A percentile compares a stretch with the other conserved stretches of the same genome.
These are phyloP conservation scores for Sindora glabra DNA, from an alignment of 306 rosid species.

Conservation along the genomic window DNA sequence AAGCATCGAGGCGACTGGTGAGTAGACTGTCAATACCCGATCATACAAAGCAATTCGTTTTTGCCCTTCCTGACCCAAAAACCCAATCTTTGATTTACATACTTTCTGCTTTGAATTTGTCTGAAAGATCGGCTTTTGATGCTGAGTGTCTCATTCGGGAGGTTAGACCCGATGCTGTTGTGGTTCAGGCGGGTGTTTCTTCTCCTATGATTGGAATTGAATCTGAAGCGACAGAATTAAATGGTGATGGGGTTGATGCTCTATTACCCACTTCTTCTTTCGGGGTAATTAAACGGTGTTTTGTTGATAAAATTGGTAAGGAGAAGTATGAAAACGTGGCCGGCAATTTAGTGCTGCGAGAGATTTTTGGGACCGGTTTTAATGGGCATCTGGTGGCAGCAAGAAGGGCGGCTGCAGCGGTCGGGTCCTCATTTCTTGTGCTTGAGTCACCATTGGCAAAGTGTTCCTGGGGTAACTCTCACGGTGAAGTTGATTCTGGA, in stretches of 20 bases:
- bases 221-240: slow-evolving; percentile 8
- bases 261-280: slow-evolving; percentile 37
- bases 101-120: slow-evolving; percentile 36
- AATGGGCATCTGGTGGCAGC: slow-evolving; percentile 38
- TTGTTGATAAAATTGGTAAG: slow-evolving; percentile 32
- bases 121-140: slow-evolving; percentile 34
- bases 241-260: slow-evolving; percentile 9
- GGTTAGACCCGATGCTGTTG: slow-evolving; percentile 38
- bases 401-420: slow-evolving; percentile 36
- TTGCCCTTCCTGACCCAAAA: slow-evolving; percentile 27
- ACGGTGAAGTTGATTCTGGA: slow-evolving; percentile 1
- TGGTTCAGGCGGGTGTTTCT: slow-evolving; percentile 23
- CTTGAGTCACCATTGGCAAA: slow-evolving; percentile 26
- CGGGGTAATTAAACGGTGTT: slow-evolving; percentile 35
- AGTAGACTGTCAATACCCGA: slow-evolving; percentile 28
- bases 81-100: slow-evolving; percentile 31
- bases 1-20: slow-evolving; percentile 23
- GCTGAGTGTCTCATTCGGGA: slow-evolving; percentile 32
- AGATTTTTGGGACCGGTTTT: slow-evolving; percentile 38
- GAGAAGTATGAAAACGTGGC: slow-evolving; percentile 37
- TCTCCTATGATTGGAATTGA: slow-evolving; percentile 17
- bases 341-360: slow-evolving; percentile 28
- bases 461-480: not conserved
- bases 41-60: slow-evolving; percentile 32
- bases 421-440: slow-evolving; percentile 36